Base-by-base conservation (phyloP, 129 eudicot genomes). In the Artemisia argyi region DNA sequence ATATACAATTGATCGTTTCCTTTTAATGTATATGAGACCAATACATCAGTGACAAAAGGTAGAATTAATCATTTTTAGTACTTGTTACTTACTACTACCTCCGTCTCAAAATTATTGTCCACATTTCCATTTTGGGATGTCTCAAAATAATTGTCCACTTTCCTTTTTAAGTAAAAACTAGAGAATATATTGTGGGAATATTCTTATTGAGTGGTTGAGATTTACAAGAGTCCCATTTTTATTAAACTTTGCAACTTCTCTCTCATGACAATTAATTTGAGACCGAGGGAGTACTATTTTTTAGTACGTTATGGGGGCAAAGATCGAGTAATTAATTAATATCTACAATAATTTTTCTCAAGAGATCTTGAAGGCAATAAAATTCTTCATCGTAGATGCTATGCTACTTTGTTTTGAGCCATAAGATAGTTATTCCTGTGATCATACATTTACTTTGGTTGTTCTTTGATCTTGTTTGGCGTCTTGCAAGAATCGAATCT, bases 401-500 rank as follows among this genome's bases (percentile, higher is more conserved):
- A 66, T 65, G 51, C 75, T 73, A 66, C 85, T 52, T 80, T 46
- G 32, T 59, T 46, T 73, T 54, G 64, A 72, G 69, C 71, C 57
- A 52, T 55, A 73, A 55, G 59, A 58, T 57, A 47, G 46, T 76
- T 73, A 76, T 59, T 77, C 60, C 11, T 30, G 49, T 68, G 57
- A 76, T 26, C 24, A 44, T 28, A 58, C 78, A 69, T 57, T 81
- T 73, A 83, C 76, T 68, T 73, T 61, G 59, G 39, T 53, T 80
- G 17, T 56, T 85, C 88, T 79, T 82, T 85, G 53, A 79, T 81
- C 84, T 91, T 88, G 66, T 79, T 81, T 55, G 85, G 71, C 3
- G 82, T 76, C 77, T 89, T 93, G 86, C 73, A 82, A 22, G 87
- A 77, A 72, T 78, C 81, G 56, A 79, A 87, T 84, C 76, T 83